These are phyloP conservation scores for Kitagawia praeruptora DNA, from an alignment of 129 eudicot genomes.

Conservation along the genomic window DNA sequence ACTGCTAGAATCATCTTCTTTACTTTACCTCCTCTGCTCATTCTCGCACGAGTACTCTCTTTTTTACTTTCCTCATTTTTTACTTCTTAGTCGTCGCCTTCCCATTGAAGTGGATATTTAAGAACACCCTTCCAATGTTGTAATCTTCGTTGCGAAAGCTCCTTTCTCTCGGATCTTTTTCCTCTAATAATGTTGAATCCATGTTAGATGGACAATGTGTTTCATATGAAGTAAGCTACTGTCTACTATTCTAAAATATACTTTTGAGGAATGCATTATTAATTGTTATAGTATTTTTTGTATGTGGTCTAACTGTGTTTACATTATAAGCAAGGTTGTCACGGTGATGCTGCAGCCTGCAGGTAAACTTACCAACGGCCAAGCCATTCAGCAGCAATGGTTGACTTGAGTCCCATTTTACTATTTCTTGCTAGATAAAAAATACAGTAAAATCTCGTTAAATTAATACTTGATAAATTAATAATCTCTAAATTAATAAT, in stretches of 20 bases:
- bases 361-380: background rate
- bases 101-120: constrained; percentile 69
- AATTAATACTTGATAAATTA: too few species aligned
- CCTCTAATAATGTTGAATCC: constrained; percentile 15
- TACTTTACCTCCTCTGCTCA: constrained; percentile 9
- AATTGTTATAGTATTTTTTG: background rate
- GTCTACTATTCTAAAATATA: constrained; percentile 4
- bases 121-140: constrained; percentile 54
- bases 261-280: background rate
- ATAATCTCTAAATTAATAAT: too few species aligned
- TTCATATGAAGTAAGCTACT: background rate
- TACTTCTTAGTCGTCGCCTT: constrained; percentile 13
- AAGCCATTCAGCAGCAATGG: too few species aligned
- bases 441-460: too few species aligned
- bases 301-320: background rate
- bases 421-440: too few species aligned
- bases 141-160: constrained; percentile 76
- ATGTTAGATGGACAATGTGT: background rate
- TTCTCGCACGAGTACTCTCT: constrained; percentile 11
- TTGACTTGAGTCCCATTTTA: too few species aligned
- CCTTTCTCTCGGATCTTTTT: constrained; percentile 43
- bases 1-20: constrained; percentile 44
- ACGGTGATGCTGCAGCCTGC: background rate
- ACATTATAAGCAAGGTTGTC: background rate
- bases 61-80: background rate